Evolutionary conservation across 495 filamentous ascomycete species (phyloP).

Genomic region (Penicillium parvum): DNA sequence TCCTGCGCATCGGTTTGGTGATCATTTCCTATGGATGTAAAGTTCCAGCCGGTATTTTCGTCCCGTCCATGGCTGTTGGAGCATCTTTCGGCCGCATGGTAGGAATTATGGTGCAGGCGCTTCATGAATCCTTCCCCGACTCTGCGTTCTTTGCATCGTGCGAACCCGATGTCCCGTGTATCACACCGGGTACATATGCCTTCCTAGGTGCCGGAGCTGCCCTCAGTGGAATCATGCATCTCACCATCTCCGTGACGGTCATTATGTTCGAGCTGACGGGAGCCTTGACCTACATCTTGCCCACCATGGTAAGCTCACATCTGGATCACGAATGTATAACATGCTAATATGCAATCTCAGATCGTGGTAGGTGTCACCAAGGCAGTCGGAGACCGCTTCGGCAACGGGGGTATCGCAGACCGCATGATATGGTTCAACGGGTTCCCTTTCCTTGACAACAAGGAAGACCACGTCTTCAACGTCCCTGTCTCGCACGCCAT

Average conservation of each 20-base stretch:
- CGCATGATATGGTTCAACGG: slow-evolving; percentile 99
- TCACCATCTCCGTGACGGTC: slow-evolving; percentile 92
- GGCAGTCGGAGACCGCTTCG: slow-evolving; percentile 84
- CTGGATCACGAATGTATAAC: neutral
- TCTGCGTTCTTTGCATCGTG: slow-evolving; percentile 84
- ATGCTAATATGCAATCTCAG: slow-evolving; percentile 17
- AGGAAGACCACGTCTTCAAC: slow-evolving; percentile 96
- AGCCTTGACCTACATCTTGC: slow-evolving; percentile 90
- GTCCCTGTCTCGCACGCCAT: slow-evolving; percentile 92
- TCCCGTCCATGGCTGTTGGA: slow-evolving; percentile 96
- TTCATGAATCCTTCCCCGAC: slow-evolving; percentile 77
- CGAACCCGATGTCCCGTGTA: slow-evolving; percentile 88
- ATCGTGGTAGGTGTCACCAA: slow-evolving; percentile 98
- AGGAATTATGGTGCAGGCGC: slow-evolving; percentile 88
- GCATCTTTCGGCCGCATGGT: slow-evolving; percentile 90
- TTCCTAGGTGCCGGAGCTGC: slow-evolving; percentile 93
- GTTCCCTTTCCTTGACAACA: slow-evolving; percentile 96
- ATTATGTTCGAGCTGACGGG: slow-evolving; percentile 99
- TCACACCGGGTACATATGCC: slow-evolving; percentile 94
- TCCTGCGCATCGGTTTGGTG: slow-evolving; percentile 77
- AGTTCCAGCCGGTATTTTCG: slow-evolving; percentile 94
- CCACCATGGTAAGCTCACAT: slow-evolving; percentile 68
- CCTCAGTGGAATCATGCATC: slow-evolving; percentile 96
- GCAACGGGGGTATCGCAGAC: slow-evolving; percentile 94
- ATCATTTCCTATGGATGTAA: slow-evolving; percentile 98